phyloP scores from a whole-genome alignment of 139 green algal species.

The Pleodorina starrii region DNA sequence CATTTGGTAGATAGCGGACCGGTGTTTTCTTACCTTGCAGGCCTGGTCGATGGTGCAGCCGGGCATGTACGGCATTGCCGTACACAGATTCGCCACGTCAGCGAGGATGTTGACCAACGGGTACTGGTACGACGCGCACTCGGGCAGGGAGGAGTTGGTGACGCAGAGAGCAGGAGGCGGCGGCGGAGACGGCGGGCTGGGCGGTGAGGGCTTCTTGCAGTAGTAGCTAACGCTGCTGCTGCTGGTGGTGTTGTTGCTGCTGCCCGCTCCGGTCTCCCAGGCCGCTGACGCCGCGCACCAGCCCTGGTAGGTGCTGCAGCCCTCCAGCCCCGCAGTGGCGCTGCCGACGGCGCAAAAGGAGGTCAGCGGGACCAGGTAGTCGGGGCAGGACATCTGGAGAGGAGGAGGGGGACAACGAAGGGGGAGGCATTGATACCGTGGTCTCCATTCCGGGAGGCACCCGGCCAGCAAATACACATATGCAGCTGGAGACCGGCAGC shows the following conservation, averaged over 20 bases:
- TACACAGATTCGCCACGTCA: conserved; percentile 20
- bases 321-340: neutral
- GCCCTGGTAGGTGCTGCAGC: neutral
- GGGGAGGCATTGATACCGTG: no score
- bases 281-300: neutral
- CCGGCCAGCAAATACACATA: no score
- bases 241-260: no score
- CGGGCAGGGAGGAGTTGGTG: neutral
- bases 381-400: neutral
- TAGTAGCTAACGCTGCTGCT: no score
- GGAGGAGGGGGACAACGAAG: no score
- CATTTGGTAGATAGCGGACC: no score
- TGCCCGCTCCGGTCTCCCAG: neutral
- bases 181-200: neutral
- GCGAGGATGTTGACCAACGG: neutral
- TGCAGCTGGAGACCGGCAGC: no score
- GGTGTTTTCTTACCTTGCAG: no score
- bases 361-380: neutral
- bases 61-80: conserved; percentile 47
- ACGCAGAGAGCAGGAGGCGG: neutral
- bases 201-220: conserved; percentile 1
- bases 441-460: no score
- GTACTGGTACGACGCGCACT: conserved; percentile 38
- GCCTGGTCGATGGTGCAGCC: conserved; percentile 36
- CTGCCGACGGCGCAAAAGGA: neutral